These are phyloP conservation scores for Naegleria lovaniensis DNA, from an alignment of 208 protist genomes.

Conservation along the genomic window DNA sequence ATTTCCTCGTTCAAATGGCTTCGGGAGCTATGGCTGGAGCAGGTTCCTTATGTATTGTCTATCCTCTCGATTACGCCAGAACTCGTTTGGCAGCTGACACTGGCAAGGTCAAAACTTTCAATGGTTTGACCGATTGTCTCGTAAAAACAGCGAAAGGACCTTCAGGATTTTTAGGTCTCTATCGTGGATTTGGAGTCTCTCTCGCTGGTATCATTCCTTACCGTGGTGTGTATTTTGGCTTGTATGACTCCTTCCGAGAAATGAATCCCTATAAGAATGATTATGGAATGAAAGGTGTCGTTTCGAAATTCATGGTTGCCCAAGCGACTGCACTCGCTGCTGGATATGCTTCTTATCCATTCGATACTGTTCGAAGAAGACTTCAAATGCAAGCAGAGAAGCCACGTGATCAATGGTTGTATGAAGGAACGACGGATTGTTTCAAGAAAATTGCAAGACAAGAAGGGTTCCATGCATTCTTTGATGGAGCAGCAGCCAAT, in stretches of 20 bases:
- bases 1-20: slow-evolving; percentile 82
- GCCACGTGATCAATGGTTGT: slow-evolving; percentile 43
- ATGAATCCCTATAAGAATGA: slow-evolving; percentile 46
- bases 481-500: slow-evolving; percentile 78
- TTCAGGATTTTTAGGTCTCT: slow-evolving; percentile 87
- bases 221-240: slow-evolving; percentile 96
- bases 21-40: slow-evolving; percentile 92
- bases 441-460: slow-evolving; percentile 55
- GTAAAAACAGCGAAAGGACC: slow-evolving; percentile 70
- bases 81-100: slow-evolving; percentile 86
- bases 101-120: slow-evolving; percentile 81
- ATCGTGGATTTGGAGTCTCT: slow-evolving; percentile 87
- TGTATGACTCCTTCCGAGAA: slow-evolving; percentile 73
- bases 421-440: slow-evolving; percentile 56
- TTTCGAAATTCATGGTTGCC: slow-evolving; percentile 50
- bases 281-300: background rate
- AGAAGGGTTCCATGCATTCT: slow-evolving; percentile 66
- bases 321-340: slow-evolving; percentile 54
- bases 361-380: slow-evolving; percentile 93
- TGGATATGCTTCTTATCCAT: slow-evolving; percentile 78
- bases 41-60: slow-evolving; percentile 84
- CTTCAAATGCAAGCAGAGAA: slow-evolving; percentile 82
- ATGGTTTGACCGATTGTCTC: slow-evolving; percentile 83
- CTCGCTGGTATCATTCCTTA: too few relatives aligned
- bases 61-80: slow-evolving; percentile 94